These are phyloP conservation scores for Euphorbia celastroides DNA, from an alignment of 441 rosid species.

Conservation along the genomic window DNA sequence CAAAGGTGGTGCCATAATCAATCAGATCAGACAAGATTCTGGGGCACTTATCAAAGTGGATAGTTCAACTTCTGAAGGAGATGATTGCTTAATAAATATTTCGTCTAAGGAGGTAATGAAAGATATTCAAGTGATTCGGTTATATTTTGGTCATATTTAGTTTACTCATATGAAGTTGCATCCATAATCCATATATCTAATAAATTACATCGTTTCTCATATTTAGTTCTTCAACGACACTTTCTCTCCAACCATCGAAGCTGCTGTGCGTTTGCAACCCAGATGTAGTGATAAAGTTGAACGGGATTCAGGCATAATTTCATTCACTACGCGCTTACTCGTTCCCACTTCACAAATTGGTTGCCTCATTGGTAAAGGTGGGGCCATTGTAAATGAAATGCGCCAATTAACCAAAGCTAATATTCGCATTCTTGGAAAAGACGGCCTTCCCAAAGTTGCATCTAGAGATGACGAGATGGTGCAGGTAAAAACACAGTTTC, in stretches of 20 bases:
- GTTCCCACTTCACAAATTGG: constrained; percentile 94
- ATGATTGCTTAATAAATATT: constrained; percentile 72
- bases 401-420: constrained; percentile 81
- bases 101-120: constrained; percentile 70
- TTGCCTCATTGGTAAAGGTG: constrained; percentile 96
- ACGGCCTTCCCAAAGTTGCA: constrained; percentile 86
- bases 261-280: constrained; percentile 82
- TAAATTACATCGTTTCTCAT: constrained; percentile 9
- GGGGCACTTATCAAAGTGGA: constrained; percentile 81
- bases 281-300: constrained; percentile 89
- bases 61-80: constrained; percentile 73
- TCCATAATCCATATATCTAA: constrained; percentile 7
- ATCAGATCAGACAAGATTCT: constrained; percentile 84
- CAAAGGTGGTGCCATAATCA: constrained; percentile 81
- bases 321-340: constrained; percentile 82
- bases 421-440: constrained; percentile 86
- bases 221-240: constrained; percentile 72
- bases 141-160: neutral
- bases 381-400: constrained; percentile 86
- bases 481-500: constrained; percentile 45
- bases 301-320: constrained; percentile 86
- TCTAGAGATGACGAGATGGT: constrained; percentile 94
- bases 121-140: constrained; percentile 9
- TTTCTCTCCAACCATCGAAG: constrained; percentile 82
- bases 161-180: neutral